Base-by-base conservation (phyloP, 495 filamentous ascomycete species). In the Patellaria atrata region DNA sequence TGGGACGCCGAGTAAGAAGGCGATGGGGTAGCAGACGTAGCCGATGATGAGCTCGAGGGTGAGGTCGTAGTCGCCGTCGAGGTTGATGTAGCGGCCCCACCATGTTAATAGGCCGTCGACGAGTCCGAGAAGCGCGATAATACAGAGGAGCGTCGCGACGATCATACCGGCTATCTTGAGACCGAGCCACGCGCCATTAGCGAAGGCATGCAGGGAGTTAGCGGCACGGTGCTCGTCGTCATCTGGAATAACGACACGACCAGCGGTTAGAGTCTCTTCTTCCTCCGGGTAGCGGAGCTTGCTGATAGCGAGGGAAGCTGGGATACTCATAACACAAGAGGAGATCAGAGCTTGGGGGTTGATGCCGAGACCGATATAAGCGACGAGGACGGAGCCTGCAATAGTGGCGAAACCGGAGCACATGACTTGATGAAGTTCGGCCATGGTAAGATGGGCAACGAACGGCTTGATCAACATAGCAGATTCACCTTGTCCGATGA, bases 401-500 rank as follows among this genome's bases (percentile, higher is more conserved):
- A 75, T 76, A 2, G 71, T 74, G 10, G 71, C 70, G 41, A 71
- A 77, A n/a, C 70, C 70, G 32, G 76, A 87, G 27, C 71, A 76
- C 85, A 94, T 86, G 51, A 92, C 61, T 54, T 93, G 85, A 55
- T 94, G 85, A 18, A 94, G 54, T 54, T 94, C 85, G 37, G 82
- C 82, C 45, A 70, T 56, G 23, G 85, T 94, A 38, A 91, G 63
- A 53, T 89, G 71, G 4, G 77, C 59, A 29, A 94, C 71, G 56
- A 86, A 94, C 5, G 83, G 83, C 23, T 73, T 73, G 60, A 94
- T 83, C 32, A 94, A 61, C 77, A 94, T 87, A 22, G 81, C 85
- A 5, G 79, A 85, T 63, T 94, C 85, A 43, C 85, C 85, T 60
- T 89, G 84, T 20, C 85, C 85, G 44, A 93, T 86, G 59, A 93